phyloP scores from a whole-genome alignment of 2,329 filamentous ascomycete genomes.

The Sporothrix pallida region DNA sequence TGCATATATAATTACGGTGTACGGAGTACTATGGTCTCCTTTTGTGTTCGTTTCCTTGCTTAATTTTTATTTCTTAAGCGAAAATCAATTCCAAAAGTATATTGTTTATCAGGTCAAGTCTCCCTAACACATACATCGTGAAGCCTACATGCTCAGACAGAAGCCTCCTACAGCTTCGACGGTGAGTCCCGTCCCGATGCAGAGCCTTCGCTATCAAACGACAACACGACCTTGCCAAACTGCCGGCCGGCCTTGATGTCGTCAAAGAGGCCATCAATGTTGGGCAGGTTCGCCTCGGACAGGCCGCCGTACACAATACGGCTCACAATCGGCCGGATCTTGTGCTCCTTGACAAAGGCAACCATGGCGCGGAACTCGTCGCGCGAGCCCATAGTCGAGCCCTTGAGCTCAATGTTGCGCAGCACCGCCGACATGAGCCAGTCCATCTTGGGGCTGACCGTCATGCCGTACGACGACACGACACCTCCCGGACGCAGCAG shows the following conservation, averaged over 20 bases:
- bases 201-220: slow-evolving; percentile 54
- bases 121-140: neutral
- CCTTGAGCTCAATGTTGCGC: slow-evolving; percentile 84
- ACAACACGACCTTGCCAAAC: slow-evolving; percentile 91
- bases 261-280: slow-evolving; percentile 81
- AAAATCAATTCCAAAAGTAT: slow-evolving; percentile 3
- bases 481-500: slow-evolving; percentile 82
- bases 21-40: slow-evolving; percentile 20
- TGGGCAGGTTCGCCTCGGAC: slow-evolving; percentile 71
- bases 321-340: slow-evolving; percentile 79
- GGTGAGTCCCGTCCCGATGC: slow-evolving; percentile 30
- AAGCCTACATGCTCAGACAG: neutral
- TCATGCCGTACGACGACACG: slow-evolving; percentile 93
- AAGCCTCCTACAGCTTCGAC: slow-evolving; percentile 51
- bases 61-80: neutral
- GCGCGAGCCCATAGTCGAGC: slow-evolving; percentile 88
- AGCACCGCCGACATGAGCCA: slow-evolving; percentile 84
- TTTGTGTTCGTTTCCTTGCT: neutral
- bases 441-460: slow-evolving; percentile 79
- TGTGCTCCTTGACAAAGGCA: slow-evolving; percentile 68
- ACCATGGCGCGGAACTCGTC: slow-evolving; percentile 93
- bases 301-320: slow-evolving; percentile 67
- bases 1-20: slow-evolving; percentile 3
- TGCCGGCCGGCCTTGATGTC: slow-evolving; percentile 86
- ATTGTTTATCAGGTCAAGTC: neutral